Evolutionary conservation across 768 basidiomycete genomes (phyloP).

Genomic region (Brasilioporus rufonigricans): DNA sequence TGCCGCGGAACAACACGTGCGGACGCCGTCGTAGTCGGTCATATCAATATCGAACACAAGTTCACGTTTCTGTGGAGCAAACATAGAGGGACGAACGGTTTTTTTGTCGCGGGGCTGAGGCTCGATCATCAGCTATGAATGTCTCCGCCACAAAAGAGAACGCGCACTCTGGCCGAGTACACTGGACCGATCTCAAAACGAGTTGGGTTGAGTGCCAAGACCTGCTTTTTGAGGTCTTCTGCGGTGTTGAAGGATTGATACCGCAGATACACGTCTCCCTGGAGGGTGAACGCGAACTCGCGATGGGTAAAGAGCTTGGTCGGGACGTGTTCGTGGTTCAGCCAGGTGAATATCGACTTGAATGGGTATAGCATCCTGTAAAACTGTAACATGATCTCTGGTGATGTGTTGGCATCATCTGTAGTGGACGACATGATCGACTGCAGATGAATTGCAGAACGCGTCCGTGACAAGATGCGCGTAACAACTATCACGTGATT

Average conservation of each 20-base stretch:
- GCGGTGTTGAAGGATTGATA: conserved; percentile 86
- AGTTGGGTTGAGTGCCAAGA: conserved; percentile 79
- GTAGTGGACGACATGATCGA: conserved; percentile 10
- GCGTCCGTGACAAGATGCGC: conserved; percentile 16
- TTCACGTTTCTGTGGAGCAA: conserved; percentile 80
- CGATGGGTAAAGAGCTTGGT: conserved; percentile 85
- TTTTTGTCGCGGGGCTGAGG: conserved; percentile 86
- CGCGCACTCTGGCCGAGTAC: conserved; percentile 81
- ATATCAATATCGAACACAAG: conserved; percentile 99
- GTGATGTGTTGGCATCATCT: conserved; percentile 36
- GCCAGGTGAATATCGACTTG: conserved; percentile 90
- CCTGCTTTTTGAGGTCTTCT: conserved; percentile 91
- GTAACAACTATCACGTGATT: conserved; percentile 20
- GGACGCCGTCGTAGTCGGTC: conserved; percentile 96
- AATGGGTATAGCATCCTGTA: conserved; percentile 93
- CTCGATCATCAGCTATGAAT: neutral
- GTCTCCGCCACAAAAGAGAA: neutral
- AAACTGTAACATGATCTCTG: conserved; percentile 72
- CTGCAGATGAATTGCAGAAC: neutral
- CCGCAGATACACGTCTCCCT: conserved; percentile 88
- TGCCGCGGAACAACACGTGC: conserved; percentile 92
- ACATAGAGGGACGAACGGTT: conserved; percentile 63
- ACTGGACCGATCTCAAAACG: conserved; percentile 98
- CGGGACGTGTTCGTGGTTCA: conserved; percentile 86
- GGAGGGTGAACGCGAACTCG: conserved; percentile 93